A percentile compares a stretch with the other conserved stretches of the same genome.
Evolutionary conservation across 306 rosid species (phyloP).

Genomic region (Cucurbita argyrosperma): DNA sequence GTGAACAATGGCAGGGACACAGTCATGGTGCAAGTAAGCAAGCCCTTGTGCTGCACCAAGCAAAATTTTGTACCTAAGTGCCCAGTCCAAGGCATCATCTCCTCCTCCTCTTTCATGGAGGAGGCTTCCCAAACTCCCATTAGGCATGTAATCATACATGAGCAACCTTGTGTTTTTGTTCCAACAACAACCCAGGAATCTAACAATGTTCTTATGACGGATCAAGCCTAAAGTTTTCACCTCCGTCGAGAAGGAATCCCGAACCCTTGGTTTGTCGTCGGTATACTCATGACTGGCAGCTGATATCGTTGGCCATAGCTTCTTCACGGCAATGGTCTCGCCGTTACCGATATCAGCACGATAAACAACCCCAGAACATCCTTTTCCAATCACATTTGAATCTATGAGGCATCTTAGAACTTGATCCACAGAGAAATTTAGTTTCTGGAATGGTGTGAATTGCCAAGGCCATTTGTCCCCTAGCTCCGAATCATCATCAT

Average conservation of each 20-base stretch:
- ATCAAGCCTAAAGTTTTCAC: slow-evolving; percentile 75
- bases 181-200: slow-evolving; percentile 85
- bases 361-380: slow-evolving; percentile 72
- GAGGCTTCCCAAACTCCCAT: slow-evolving; percentile 78
- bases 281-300: slow-evolving; percentile 25
- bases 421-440: slow-evolving; percentile 65
- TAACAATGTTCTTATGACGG: slow-evolving; percentile 82
- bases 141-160: slow-evolving; percentile 79
- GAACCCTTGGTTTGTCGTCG: slow-evolving; percentile 34
- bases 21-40: slow-evolving; percentile 85
- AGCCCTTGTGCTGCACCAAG: slow-evolving; percentile 84
- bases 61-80: slow-evolving; percentile 45
- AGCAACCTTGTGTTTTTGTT: slow-evolving; percentile 50
- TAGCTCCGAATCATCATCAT: slow-evolving; percentile 53
- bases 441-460: slow-evolving; percentile 73
- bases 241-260: slow-evolving; percentile 81
- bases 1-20: slow-evolving; percentile 85
- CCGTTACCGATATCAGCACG: slow-evolving; percentile 57
- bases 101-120: slow-evolving; percentile 53
- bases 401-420: slow-evolving; percentile 54
- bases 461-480: slow-evolving; percentile 73
- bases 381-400: slow-evolving; percentile 71
- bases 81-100: slow-evolving; percentile 65
- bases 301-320: slow-evolving; percentile 61
- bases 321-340: slow-evolving; percentile 68